A percentile compares a stretch with the other conserved stretches of the same genome.
Evolutionary conservation across 108 stramenopile species (phyloP).

Genomic region (Cyclotella sp.): DNA sequence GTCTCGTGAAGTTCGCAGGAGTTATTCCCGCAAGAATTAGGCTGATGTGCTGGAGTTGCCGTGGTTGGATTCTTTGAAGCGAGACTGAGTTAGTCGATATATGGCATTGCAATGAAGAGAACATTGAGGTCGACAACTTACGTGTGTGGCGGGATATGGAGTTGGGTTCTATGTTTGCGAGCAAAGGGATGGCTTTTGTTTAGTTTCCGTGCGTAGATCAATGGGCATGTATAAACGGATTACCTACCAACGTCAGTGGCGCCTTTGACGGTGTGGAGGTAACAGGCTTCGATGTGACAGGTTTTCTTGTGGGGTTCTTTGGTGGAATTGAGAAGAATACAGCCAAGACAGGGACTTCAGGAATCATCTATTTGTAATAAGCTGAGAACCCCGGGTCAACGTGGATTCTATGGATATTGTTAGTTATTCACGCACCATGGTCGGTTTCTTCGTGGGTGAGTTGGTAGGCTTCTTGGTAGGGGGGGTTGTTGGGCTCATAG

Average conservation of each 20-base stretch:
- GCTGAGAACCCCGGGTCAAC: too few species aligned
- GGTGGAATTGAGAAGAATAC: not conserved
- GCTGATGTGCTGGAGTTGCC: not conserved
- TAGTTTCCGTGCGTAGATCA: too few species aligned
- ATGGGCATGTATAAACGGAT: too few species aligned
- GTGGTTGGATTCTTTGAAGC: not conserved
- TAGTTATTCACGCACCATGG: not conserved
- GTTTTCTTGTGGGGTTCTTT: not conserved
- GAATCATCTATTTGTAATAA: too few species aligned
- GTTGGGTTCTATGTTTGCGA: not conserved
- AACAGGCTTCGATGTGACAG: not conserved
- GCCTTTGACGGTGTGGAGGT: too few species aligned
- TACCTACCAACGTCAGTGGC: too few species aligned
- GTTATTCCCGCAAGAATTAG: slow-evolving; percentile 5
- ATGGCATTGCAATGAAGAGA: not conserved
- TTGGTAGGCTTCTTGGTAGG: not conserved
- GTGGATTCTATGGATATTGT: too few species aligned
- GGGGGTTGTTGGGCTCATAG: not conserved
- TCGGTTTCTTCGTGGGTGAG: not conserved
- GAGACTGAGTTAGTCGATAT: not conserved
- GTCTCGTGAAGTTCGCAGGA: not conserved
- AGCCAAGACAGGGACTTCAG: not conserved
- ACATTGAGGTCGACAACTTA: not conserved
- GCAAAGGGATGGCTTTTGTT: not conserved
- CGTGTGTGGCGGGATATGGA: not conserved